These are phyloP conservation scores for Hydrangea macrophylla DNA, from an alignment of 148 eudicot species.

Conservation along the genomic window DNA sequence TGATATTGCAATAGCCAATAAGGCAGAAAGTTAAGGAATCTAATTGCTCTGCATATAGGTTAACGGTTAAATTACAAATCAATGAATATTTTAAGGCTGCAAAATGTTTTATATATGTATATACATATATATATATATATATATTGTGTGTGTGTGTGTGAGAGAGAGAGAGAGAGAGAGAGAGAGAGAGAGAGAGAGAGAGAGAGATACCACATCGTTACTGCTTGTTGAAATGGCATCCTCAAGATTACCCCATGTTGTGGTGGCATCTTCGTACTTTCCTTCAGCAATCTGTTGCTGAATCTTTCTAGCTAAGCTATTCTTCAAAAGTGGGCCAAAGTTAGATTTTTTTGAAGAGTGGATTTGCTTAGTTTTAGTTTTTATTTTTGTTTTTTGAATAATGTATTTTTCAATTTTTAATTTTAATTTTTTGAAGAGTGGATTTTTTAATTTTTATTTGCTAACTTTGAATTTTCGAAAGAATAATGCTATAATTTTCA, in stretches of 20 bases:
- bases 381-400: too few species aligned
- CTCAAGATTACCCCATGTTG: slow-evolving; percentile 10
- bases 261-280: background rate
- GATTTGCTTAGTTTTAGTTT: too few species aligned
- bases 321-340: background rate
- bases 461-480: background rate
- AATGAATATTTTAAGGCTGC: too few species aligned
- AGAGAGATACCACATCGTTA: slow-evolving; percentile 11
- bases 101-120: too few species aligned
- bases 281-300: slow-evolving; percentile 11
- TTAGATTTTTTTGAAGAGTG: background rate
- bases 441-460: too few species aligned
- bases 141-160: background rate
- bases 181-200: background rate
- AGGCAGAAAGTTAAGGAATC: too few species aligned
- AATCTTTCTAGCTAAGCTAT: slow-evolving; percentile 6
- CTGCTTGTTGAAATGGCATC: background rate
- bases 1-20: too few species aligned
- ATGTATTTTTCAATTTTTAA: background rate
- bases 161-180: background rate
- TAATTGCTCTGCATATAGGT: too few species aligned
- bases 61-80: too few species aligned
- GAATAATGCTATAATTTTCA: too few species aligned
- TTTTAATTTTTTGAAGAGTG: background rate
- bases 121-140: slow-evolving; percentile 2